Evolutionary conservation across 805 yeast species (phyloP).

Genomic region (Lipomyces anomalus): DNA sequence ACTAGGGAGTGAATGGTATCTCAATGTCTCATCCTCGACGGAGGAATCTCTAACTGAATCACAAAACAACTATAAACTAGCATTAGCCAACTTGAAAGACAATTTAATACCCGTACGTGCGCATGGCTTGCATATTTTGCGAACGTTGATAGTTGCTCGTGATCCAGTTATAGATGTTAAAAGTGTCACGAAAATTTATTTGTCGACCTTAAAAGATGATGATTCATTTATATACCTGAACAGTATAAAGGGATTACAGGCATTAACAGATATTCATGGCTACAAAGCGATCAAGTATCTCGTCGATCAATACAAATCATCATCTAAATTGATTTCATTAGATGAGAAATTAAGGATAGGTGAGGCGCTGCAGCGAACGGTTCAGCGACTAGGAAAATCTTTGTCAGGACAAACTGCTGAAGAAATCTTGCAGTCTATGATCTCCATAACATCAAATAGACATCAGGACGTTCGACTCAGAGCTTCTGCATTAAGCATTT

Average conservation of each 20-base stretch:
- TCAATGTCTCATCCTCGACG: background rate
- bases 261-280: slow-evolving; percentile 46
- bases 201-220: slow-evolving; percentile 60
- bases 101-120: slow-evolving; percentile 80
- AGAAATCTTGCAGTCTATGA: slow-evolving; percentile 40
- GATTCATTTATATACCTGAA: slow-evolving; percentile 88
- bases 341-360: slow-evolving; percentile 78
- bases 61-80: slow-evolving; percentile 43
- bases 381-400: slow-evolving; percentile 46
- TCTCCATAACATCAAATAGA: slow-evolving; percentile 29
- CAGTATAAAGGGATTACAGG: slow-evolving; percentile 70
- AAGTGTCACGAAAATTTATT: slow-evolving; percentile 55
- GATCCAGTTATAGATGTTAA: slow-evolving; percentile 47
- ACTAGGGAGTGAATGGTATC: slow-evolving; percentile 2
- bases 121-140: slow-evolving; percentile 66
- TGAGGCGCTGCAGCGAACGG: slow-evolving; percentile 63
- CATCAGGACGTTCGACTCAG: slow-evolving; percentile 54
- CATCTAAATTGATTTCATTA: slow-evolving; percentile 33
- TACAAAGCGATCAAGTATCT: slow-evolving; percentile 36
- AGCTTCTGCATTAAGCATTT: slow-evolving; percentile 79
- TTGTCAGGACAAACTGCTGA: slow-evolving; percentile 44
- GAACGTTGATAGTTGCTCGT: slow-evolving; percentile 46
- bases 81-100: slow-evolving; percentile 64
- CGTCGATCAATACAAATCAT: slow-evolving; percentile 35
- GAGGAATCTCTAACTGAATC: slow-evolving; percentile 12